Conservation (phyloP, 2,329 filamentous ascomycete species). For the Blastomyces emzantsi region DNA sequence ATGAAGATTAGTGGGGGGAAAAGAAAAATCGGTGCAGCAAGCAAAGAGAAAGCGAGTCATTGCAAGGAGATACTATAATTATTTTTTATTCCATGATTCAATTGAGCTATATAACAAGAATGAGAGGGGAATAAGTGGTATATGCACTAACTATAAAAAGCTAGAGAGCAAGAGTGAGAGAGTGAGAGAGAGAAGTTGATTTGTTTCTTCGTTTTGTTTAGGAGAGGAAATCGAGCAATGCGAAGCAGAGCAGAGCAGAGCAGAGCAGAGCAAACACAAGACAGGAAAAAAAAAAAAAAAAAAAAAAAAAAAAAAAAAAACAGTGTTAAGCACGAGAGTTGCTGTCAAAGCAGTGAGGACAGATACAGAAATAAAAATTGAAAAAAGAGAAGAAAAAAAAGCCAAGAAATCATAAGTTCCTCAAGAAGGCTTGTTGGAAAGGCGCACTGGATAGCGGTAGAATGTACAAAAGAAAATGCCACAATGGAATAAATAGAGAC, state of each 20-base stretch:
- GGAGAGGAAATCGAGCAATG: neutral
- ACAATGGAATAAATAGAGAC: slow-evolving; percentile 12
- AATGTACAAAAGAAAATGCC: neutral
- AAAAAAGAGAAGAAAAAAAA: neutral
- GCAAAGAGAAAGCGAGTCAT: too few species aligned
- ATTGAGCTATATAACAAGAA: too few species aligned
- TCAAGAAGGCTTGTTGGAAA: neutral
- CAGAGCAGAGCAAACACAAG: neutral
- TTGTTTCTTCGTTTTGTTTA: neutral
- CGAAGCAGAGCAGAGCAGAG: neutral
- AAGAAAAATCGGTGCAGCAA: too few species aligned
- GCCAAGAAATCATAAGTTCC: neutral
- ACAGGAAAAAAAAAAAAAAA: too few species aligned
- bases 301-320: neutral
- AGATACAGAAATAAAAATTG: neutral
- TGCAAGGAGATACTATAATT: too few species aligned
- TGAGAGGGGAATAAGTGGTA: too few species aligned
- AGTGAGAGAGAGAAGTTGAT: neutral
- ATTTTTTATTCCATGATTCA: too few species aligned
- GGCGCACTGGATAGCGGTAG: neutral
- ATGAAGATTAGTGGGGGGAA: too few species aligned
- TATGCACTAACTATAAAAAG: too few species aligned
- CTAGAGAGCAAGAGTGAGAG: neutral
- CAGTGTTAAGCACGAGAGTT: neutral
- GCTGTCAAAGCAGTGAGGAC: neutral